Percentiles rank a stretch among this genome's conserved stretches.
Conservation (phyloP, 2,329 filamentous ascomycete genomes). For the Botrytis hyacinthi region DNA sequence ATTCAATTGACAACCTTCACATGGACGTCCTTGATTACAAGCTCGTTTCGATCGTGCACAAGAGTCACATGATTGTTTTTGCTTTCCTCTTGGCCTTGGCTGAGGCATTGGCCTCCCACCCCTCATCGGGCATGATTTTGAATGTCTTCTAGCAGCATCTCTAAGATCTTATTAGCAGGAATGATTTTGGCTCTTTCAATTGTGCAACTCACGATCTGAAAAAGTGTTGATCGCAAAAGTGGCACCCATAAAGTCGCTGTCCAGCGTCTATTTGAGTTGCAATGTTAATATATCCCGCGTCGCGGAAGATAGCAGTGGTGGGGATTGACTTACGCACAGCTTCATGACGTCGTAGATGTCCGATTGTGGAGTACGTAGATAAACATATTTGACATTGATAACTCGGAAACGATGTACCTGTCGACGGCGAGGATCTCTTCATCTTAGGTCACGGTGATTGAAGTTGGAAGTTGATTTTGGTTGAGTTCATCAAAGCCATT, state of each 20-base stretch:
- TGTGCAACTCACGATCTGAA: conserved; percentile 7
- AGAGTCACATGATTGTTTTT: conserved; percentile 19
- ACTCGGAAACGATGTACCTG: conserved; percentile 4
- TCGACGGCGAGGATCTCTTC: conserved; percentile 9
- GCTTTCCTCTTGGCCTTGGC: conserved; percentile 14
- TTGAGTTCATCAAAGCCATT: background rate
- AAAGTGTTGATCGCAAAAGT: conserved; percentile 13
- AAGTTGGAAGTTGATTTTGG: background rate
- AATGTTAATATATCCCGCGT: background rate
- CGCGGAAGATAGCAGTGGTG: background rate
- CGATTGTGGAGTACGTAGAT: conserved; percentile 16
- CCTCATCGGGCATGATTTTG: conserved; percentile 16
- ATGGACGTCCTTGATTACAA: conserved; percentile 14
- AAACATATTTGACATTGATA: conserved; percentile 15
- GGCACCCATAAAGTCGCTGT: conserved; percentile 6
- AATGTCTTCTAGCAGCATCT: conserved; percentile 19
- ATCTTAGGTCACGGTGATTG: background rate
- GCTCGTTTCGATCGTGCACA: conserved; percentile 19
- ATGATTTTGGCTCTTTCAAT: background rate
- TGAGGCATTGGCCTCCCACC: conserved; percentile 11
- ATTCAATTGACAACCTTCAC: conserved; percentile 3
- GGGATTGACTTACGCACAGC: conserved; percentile 12
- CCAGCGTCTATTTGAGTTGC: conserved; percentile 2
- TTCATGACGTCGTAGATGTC: conserved; percentile 19
- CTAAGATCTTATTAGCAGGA: background rate